These are phyloP conservation scores for Dillenia suffruticosa DNA, from an alignment of 164 flowering plant genomes.

Conservation along the genomic window DNA sequence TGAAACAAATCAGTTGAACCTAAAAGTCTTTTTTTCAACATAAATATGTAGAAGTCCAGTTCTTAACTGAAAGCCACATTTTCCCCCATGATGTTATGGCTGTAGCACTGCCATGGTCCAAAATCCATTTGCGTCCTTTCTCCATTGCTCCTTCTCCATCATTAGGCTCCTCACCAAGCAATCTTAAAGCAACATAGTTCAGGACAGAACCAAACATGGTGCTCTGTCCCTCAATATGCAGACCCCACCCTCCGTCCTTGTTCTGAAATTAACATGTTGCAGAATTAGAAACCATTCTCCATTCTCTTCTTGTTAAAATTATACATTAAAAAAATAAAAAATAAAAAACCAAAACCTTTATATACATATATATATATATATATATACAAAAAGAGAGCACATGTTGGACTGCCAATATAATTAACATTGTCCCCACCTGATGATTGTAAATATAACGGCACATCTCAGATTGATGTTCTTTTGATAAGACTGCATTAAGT, in stretches of 20 bases:
- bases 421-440: constrained; percentile 39
- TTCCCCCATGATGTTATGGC: constrained; percentile 86
- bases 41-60: constrained; percentile 12
- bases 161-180: constrained; percentile 77
- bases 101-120: constrained; percentile 74
- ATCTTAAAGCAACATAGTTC: constrained; percentile 68
- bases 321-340: not conserved
- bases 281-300: not conserved
- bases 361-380: no score
- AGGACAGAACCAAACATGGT: constrained; percentile 75
- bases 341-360: not conserved
- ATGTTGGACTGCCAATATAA: not conserved
- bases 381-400: not conserved
- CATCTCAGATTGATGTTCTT: constrained; percentile 63
- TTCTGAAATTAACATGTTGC: constrained; percentile 39
- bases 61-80: constrained; percentile 80
- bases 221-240: constrained; percentile 77
- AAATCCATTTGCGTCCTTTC: constrained; percentile 68
- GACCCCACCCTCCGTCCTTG: constrained; percentile 81
- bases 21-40: not conserved
- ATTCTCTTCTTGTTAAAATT: no score
- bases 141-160: constrained; percentile 71
- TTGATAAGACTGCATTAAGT: constrained; percentile 60
- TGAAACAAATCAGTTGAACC: constrained; percentile 1
- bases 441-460: constrained; percentile 83